Base-by-base conservation (phyloP, 2,329 filamentous ascomycete species). In the Rhexocercosporidium sp. region DNA sequence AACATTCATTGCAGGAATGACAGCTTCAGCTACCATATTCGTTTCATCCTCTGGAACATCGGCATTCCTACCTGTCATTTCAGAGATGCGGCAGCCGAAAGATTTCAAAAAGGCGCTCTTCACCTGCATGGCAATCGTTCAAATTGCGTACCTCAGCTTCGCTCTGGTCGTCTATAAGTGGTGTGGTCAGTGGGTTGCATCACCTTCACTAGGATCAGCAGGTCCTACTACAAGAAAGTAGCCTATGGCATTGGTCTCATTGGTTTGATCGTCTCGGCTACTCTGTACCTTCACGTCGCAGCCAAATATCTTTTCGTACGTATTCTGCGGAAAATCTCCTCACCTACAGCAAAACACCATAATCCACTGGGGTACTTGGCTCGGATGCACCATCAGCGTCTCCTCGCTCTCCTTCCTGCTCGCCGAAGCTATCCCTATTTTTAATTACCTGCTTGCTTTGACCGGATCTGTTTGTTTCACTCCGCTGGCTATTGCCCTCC, bases 51-150 rank as follows among this genome's bases (percentile, higher is more conserved):
- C 87, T 0, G 86, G 84, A 20, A 89, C 87, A 0, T 85, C 83
- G 0, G 86, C 86, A 1, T 90, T 90, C 73, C 78, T 90, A 1
- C 86, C 87, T 4, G 86, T 91, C 66, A 90, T 90, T 62, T 86
- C 84, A 0, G 89, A 91, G 78, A 91, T 91, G 87, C 81, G 79
- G 49, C 81, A 82, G 34, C 88, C 88, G 0, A 80, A 80, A 22
- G 85, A 89, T 70, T 90, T 86, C 76, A 82, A 82, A 67, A 89
- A 89, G 75, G 84, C 88, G 0, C 80, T 90, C 0, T 88, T 84
- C 72, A 76, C 84, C 16, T 87, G 85, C 76, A 88, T 88, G 86
- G 79, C 77, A 18, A 76, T 90, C 61, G 86, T 88, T 4, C 85
- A 83, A 0, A 81, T 82, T 0, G 83, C 84, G 0, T 90, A 90